Percentiles rank a stretch among this genome's conserved stretches.
These are phyloP conservation scores for Oryza australiensis DNA, from an alignment of 176 grass and related monocot species.

Conservation along the genomic window DNA sequence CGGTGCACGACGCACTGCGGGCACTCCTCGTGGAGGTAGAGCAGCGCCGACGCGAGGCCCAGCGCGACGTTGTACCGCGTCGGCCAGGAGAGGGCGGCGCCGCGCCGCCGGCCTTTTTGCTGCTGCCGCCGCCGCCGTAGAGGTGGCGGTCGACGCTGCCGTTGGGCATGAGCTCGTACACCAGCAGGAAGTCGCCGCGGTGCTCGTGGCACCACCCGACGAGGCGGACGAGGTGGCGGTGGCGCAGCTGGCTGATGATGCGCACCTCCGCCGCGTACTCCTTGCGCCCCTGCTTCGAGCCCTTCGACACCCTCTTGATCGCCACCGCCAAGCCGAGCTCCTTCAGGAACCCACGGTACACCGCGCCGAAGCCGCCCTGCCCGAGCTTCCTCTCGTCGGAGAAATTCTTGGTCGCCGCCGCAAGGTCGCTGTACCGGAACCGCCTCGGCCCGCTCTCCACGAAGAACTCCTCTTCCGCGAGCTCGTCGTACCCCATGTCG, in stretches of 20 bases:
- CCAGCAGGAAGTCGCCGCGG: slow-evolving; percentile 73
- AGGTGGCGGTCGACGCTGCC: slow-evolving; percentile 81
- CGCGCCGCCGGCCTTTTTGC: background rate
- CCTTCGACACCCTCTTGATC: slow-evolving; percentile 76
- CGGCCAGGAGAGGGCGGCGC: slow-evolving; percentile 45
- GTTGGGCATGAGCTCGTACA: slow-evolving; percentile 83
- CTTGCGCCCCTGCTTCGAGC: slow-evolving; percentile 66
- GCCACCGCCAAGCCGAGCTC: slow-evolving; percentile 56
- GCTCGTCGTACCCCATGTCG: slow-evolving; percentile 49
- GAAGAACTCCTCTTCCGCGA: slow-evolving; percentile 58
- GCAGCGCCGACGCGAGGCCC: slow-evolving; percentile 69
- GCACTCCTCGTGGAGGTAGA: slow-evolving; percentile 87
- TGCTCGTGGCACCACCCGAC: slow-evolving; percentile 90
- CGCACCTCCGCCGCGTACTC: slow-evolving; percentile 76
- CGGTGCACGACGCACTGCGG: slow-evolving; percentile 63
- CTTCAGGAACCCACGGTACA: slow-evolving; percentile 67
- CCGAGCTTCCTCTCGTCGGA: slow-evolving; percentile 70
- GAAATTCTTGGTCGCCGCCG: slow-evolving; percentile 63
- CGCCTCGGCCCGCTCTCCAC: slow-evolving; percentile 53
- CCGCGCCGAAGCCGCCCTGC: slow-evolving; percentile 75
- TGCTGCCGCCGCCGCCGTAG: slow-evolving; percentile 20
- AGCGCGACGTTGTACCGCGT: slow-evolving; percentile 48
- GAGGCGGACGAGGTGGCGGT: slow-evolving; percentile 72
- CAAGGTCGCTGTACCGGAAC: slow-evolving; percentile 60
- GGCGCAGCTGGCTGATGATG: slow-evolving; percentile 81